Conservation (phyloP, 2,329 filamentous ascomycete genomes). For the Elsinoe perseae region DNA sequence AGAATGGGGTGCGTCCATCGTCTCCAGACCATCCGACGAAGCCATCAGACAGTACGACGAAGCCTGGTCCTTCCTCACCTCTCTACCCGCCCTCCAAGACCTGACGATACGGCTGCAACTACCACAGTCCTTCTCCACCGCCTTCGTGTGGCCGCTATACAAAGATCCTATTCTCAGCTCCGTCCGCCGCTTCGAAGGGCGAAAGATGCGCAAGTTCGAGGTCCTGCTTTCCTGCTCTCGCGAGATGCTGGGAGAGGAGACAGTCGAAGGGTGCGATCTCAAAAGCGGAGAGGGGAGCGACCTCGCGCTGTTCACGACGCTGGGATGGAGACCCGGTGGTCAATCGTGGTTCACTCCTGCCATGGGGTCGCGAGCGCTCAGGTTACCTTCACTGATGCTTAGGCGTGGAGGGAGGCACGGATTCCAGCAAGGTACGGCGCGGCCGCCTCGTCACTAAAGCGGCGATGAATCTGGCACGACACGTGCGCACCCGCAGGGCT, state of each 20-base stretch:
- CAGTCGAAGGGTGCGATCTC: not conserved
- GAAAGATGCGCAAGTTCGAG: not conserved
- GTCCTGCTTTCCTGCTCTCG: not conserved
- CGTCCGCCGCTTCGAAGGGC: not conserved
- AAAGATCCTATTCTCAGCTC: not conserved
- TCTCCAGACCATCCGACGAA: not conserved
- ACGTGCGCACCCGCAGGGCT: too few relatives aligned
- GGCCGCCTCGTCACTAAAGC: too few relatives aligned
- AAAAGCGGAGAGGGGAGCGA: not conserved
- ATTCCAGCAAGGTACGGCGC: too few relatives aligned
- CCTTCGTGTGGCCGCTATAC: not conserved
- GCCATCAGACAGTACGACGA: too few relatives aligned
- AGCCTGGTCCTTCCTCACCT: too few relatives aligned
- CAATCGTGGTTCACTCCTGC: too few relatives aligned
- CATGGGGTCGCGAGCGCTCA: too few relatives aligned
- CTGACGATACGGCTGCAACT: not conserved
- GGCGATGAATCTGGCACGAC: too few relatives aligned
- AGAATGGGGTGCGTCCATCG: too few relatives aligned
- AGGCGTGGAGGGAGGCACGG: too few relatives aligned
- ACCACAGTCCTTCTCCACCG: not conserved
- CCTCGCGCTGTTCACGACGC: not conserved
- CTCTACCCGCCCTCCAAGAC: too few relatives aligned
- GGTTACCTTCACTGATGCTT: too few relatives aligned
- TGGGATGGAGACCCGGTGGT: not conserved
- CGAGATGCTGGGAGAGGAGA: not conserved